Evolutionary conservation across 495 filamentous ascomycete species (phyloP), one percentile per base, ranked within the genome.

Genomic region (Bathelium albidoporum): DNA sequence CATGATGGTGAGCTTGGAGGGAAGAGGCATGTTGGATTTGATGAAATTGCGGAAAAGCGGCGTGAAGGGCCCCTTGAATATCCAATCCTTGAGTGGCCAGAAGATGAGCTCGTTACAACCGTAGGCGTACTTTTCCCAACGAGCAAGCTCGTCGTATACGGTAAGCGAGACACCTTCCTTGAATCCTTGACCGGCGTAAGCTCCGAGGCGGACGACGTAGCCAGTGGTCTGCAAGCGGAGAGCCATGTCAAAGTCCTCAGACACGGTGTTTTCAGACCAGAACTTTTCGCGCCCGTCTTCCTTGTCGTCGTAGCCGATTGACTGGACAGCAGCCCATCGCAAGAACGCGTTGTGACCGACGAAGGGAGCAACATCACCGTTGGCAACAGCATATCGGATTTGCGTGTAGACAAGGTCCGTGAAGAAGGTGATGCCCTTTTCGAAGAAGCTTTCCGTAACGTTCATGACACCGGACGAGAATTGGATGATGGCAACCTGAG

Each of bases 111-210:
- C 89, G 76, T 87, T 89, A 72, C 89, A 92, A n/a, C 89, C 89
- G 70, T 91, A 92, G 3, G 89, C 89, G 73, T 91, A 91, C 73
- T 91, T 91, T 68, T 91, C 88, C 88, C 88, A 91, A 32, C 89
- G 85, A 2, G 87, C 85, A 28, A 92, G 77, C 71, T 92, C 89
- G 72, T 92, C 89, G 73, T 92, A 92, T 32, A 92, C 89, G 10
- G 89, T 92, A 12, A 92, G 78, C 14, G 89, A 92, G 29, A 92
- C 89, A 65, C 89, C 89, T 71, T 92, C 89, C 72, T 91, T 91
- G 77, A 90, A 92, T 58, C 86, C 89, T 29, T 89, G 83, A 58
- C 84, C 83, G 26, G 85, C 81, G 79, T 87, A 92, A 14, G 86
- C 83, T 29, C 83, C 89, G 0, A 91, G 79, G 12, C 89, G 86